These are phyloP conservation scores for Gilbertella persicaria DNA, from an alignment of 371 early-diverging fungal genomes.

Conservation along the genomic window DNA sequence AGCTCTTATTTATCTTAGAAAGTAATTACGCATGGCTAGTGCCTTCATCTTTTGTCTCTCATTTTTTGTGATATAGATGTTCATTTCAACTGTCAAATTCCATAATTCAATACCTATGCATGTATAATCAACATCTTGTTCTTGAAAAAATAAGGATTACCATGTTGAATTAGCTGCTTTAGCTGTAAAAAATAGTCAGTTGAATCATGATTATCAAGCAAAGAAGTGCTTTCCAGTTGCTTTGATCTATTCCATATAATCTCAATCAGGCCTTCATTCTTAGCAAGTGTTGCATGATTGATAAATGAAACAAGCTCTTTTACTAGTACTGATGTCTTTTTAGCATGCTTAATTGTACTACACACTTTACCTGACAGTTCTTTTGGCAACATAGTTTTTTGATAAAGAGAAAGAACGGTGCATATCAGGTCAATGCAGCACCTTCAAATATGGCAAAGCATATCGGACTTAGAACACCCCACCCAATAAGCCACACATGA, in stretches of 20 bases:
- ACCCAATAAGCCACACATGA: no score
- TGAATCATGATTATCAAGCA: not conserved
- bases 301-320: slow-evolving; percentile 2
- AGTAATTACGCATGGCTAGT: slow-evolving; percentile 9
- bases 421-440: no score
- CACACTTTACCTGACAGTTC: slow-evolving; percentile 3
- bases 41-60: not conserved
- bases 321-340: slow-evolving; percentile 3
- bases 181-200: not conserved
- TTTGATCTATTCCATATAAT: slow-evolving; percentile 8
- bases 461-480: no score
- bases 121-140: not conserved
- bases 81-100: slow-evolving; percentile 6
- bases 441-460: no score
- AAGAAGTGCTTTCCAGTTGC: not conserved
- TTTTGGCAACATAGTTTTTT: slow-evolving; percentile 8
- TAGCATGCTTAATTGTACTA: not conserved
- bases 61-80: not conserved
- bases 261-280: slow-evolving; percentile 8
- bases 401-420: no score
- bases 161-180: not conserved
- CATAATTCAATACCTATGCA: slow-evolving; percentile 9
- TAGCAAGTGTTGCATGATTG: not conserved
- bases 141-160: not conserved
- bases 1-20: not conserved